A percentile compares a stretch with the other conserved stretches of the same genome.
phyloP scores from a whole-genome alignment of 805 yeast species.

The Saturnispora galanensis region DNA sequence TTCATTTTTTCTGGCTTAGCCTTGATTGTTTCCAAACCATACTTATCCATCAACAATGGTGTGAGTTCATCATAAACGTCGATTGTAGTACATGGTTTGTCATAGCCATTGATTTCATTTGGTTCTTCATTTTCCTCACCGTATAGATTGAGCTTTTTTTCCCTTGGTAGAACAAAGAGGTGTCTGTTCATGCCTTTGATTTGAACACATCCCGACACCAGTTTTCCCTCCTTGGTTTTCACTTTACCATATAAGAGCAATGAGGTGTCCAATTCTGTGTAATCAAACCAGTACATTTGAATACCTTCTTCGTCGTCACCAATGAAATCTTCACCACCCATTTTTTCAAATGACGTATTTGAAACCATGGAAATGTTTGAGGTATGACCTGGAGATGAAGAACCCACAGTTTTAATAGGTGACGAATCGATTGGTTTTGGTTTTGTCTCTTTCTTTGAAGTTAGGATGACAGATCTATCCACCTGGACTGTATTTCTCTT shows the following conservation, averaged over 20 bases:
- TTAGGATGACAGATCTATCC: constrained; percentile 33
- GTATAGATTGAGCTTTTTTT: constrained; percentile 28
- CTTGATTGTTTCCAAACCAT: constrained; percentile 50
- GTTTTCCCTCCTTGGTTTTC: constrained; percentile 43
- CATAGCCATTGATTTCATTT: constrained; percentile 16
- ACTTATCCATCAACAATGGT: constrained; percentile 52
- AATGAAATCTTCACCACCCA: constrained; percentile 26
- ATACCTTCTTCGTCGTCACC: constrained; percentile 31
- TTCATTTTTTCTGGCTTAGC: constrained; percentile 66
- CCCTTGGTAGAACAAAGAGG: constrained; percentile 68
- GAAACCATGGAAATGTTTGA: constrained; percentile 21
- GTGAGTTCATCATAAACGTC: constrained; percentile 75
- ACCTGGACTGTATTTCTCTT: constrained; percentile 37
- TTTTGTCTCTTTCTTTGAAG: constrained; percentile 18
- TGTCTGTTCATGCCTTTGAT: constrained; percentile 61
- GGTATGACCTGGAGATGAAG: constrained; percentile 20
- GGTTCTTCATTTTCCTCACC: constrained; percentile 32
- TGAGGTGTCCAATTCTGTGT: constrained; percentile 61
- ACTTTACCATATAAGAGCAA: constrained; percentile 77
- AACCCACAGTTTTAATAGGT: constrained; percentile 15
- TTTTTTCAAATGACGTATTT: constrained; percentile 21
- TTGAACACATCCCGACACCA: constrained; percentile 70
- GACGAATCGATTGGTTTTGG: constrained; percentile 19
- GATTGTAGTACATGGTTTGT: constrained; percentile 35
- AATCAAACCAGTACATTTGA: constrained; percentile 86